Percentiles rank a stretch among this genome's conserved stretches.
Evolutionary conservation across 2,329 filamentous ascomycete species (phyloP).

Genomic region (Hypoxylon sp.): DNA sequence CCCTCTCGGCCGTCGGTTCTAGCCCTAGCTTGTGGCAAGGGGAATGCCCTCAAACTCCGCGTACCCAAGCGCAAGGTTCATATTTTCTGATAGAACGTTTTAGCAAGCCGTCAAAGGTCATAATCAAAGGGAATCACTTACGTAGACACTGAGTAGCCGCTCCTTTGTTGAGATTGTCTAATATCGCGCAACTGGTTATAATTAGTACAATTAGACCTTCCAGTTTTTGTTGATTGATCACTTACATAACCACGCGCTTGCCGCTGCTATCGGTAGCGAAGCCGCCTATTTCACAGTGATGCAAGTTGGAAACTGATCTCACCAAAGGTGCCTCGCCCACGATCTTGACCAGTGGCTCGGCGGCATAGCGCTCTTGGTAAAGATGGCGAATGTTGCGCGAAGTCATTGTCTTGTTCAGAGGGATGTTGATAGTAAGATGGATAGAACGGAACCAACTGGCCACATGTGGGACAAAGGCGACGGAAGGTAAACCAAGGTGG

Average conservation of each 20-base stretch:
- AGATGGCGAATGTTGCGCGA: slow-evolving; percentile 93
- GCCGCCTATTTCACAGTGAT: slow-evolving; percentile 93
- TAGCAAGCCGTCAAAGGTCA: too few species aligned
- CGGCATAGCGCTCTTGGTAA: slow-evolving; percentile 96
- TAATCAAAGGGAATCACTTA: slow-evolving; percentile 64
- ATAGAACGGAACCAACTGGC: slow-evolving; percentile 99
- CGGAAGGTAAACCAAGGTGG: slow-evolving; percentile 76
- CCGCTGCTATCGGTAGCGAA: slow-evolving; percentile 94
- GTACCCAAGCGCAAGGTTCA: too few species aligned
- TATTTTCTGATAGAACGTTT: too few species aligned
- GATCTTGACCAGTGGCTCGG: slow-evolving; percentile 95
- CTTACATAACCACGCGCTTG: slow-evolving; percentile 85
- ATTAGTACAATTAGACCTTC: too few species aligned
- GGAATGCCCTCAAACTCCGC: too few species aligned
- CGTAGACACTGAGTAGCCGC: slow-evolving; percentile 93
- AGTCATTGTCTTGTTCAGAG: slow-evolving; percentile 86
- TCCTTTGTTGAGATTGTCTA: slow-evolving; percentile 94
- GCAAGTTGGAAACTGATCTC: slow-evolving; percentile 85
- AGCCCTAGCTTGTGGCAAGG: too few species aligned
- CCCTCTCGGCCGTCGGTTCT: too few species aligned
- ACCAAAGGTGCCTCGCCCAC: slow-evolving; percentile 89
- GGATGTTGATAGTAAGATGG: slow-evolving; percentile 90
- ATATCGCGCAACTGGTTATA: slow-evolving; percentile 76
- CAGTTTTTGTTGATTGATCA: too few species aligned
- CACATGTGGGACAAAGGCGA: slow-evolving; percentile 93